A percentile compares a stretch with the other conserved stretches of the same genome.
These are phyloP conservation scores for Cardiosporidium cionae DNA, from an alignment of 169 alveolate genomes.

Conservation along the genomic window DNA sequence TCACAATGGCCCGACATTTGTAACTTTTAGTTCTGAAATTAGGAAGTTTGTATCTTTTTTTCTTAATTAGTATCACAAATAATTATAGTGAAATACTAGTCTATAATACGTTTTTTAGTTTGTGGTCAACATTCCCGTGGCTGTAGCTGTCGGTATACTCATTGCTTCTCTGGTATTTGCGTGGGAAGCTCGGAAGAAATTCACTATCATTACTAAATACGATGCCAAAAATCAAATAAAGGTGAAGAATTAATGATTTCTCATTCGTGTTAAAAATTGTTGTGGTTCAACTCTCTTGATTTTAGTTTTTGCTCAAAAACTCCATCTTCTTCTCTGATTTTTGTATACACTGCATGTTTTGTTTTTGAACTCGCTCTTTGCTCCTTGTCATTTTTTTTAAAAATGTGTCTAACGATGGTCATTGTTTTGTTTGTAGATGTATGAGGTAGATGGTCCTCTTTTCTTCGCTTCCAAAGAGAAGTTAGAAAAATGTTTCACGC, in stretches of 20 bases:
- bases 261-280: not conserved
- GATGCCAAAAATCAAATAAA: conserved; percentile 60
- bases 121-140: conserved; percentile 52
- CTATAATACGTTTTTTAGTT: no score
- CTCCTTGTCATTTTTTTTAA: not conserved
- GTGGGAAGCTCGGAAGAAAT: conserved; percentile 64
- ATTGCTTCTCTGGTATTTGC: conserved; percentile 63
- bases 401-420: not conserved
- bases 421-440: conserved; percentile 26
- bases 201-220: conserved; percentile 57
- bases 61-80: no score
- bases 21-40: no score
- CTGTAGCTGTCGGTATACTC: conserved; percentile 55
- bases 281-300: not conserved
- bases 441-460: conserved; percentile 66
- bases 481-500: conserved; percentile 58
- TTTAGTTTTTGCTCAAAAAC: not conserved
- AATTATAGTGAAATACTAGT: no score
- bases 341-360: not conserved
- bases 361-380: not conserved
- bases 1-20: no score
- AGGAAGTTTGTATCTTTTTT: no score
- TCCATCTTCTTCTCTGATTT: not conserved
- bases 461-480: conserved; percentile 60
- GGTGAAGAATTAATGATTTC: conserved; percentile 8